phyloP scores from a whole-genome alignment of 2,329 filamentous ascomycete genomes.

The Podosphaera leucotricha region DNA sequence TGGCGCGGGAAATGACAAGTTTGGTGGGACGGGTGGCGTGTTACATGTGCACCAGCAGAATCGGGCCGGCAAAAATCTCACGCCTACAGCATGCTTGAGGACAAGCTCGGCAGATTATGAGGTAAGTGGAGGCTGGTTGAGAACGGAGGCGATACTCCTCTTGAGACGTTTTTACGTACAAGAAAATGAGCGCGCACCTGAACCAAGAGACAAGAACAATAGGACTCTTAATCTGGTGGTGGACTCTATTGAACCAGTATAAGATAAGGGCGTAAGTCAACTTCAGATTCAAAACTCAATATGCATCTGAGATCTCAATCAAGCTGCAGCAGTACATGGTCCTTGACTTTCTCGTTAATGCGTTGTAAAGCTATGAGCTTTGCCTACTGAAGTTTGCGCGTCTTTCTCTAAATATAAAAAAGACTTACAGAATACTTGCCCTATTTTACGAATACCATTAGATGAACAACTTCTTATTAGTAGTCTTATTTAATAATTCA shows the following conservation, averaged over 20 bases:
- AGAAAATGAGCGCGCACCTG: slow-evolving; percentile 56
- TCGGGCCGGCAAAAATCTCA: slow-evolving; percentile 4
- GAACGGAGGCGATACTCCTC: slow-evolving; percentile 81
- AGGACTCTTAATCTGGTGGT: slow-evolving; percentile 15
- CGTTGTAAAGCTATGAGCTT: too few relatives aligned
- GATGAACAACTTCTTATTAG: too few relatives aligned
- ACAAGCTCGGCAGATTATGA: slow-evolving; percentile 15
- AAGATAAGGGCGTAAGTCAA: too few relatives aligned
- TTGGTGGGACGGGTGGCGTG: slow-evolving; percentile 87
- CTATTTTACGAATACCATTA: too few relatives aligned
- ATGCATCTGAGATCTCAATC: too few relatives aligned
- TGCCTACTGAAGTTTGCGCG: too few relatives aligned
- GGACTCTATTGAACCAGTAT: slow-evolving; percentile 7
- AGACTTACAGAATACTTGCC: too few relatives aligned
- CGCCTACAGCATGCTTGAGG: slow-evolving; percentile 26
- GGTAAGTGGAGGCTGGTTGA: slow-evolving; percentile 67
- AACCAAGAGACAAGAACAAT: slow-evolving; percentile 15
- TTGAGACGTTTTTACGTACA: slow-evolving; percentile 91
- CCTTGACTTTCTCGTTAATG: too few relatives aligned
- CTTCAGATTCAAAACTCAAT: too few relatives aligned
- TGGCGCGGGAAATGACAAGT: slow-evolving; percentile 87
- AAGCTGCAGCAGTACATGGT: too few relatives aligned
- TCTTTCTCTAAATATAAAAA: too few relatives aligned
- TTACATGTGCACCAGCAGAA: slow-evolving; percentile 44
- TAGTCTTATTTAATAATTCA: too few relatives aligned